Conservation (phyloP, 257 asterid genomes). For the Solanum lycopersicoides region DNA sequence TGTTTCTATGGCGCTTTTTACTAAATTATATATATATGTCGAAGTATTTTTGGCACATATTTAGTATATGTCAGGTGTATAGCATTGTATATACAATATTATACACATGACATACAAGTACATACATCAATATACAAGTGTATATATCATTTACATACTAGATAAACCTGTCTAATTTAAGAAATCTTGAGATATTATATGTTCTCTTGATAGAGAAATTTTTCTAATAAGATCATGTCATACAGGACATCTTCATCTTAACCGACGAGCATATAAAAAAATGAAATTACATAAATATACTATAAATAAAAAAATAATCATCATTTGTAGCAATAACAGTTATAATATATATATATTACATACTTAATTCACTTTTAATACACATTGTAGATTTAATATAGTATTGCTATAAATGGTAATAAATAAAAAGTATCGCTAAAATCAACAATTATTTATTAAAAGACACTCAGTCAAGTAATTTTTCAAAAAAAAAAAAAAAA, state of each 20-base stretch:
- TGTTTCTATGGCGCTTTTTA: not conserved
- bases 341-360: no score
- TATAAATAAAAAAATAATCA: no score
- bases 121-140: not conserved
- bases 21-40: not conserved
- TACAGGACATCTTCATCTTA: not conserved
- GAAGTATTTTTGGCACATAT: not conserved
- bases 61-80: not conserved
- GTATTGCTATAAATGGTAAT: no score
- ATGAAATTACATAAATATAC: no score
- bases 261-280: not conserved
- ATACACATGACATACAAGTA: not conserved
- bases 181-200: not conserved
- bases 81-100: not conserved
- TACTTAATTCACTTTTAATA: no score
- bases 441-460: no score
- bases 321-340: no score
- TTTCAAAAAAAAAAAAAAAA: no score
- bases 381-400: no score
- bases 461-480: no score
- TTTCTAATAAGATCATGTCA: not conserved
- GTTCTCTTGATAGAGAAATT: not conserved
- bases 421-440: no score
- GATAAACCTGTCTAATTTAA: not conserved
- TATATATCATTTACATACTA: not conserved